Percentiles rank a stretch among this genome's conserved stretches.
These are phyloP conservation scores for Tetrastigma voinierianum DNA, from an alignment of 164 flowering plant species.

Conservation along the genomic window DNA sequence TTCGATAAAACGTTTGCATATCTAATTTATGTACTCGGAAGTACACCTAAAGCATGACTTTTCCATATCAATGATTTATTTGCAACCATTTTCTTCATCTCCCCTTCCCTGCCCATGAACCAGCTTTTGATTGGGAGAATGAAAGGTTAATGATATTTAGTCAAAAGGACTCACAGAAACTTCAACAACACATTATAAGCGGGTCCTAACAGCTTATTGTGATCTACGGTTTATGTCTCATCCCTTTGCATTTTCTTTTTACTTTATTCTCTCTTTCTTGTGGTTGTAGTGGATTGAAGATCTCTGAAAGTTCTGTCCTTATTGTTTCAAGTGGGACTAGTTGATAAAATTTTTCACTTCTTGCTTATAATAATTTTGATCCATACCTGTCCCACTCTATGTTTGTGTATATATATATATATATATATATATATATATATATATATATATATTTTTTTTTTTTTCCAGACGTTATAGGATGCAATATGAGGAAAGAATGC, in stretches of 20 bases:
- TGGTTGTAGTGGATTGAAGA: constrained; percentile 74
- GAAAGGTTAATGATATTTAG: constrained; percentile 91
- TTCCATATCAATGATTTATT: constrained; percentile 15
- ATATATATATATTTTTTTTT: too few relatives aligned
- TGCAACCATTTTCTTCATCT: constrained; percentile 78
- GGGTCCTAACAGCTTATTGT: constrained; percentile 33
- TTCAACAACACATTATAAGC: constrained; percentile 46
- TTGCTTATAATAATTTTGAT: too few relatives aligned
- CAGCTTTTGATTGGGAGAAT: constrained; percentile 99
- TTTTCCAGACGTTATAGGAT: too few relatives aligned
- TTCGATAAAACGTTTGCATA: neutral
- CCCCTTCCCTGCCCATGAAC: constrained; percentile 96
- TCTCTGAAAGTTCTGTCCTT: constrained; percentile 81
- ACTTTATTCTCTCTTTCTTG: neutral
- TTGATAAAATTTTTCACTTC: constrained; percentile 56
- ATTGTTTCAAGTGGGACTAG: constrained; percentile 86
- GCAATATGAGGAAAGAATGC: too few relatives aligned
- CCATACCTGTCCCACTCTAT: too few relatives aligned
- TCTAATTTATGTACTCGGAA: neutral
- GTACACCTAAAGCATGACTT: neutral
- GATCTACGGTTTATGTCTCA: neutral
- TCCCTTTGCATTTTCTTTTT: neutral
- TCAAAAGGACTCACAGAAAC: constrained; percentile 81
- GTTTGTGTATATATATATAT: too few relatives aligned
- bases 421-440: too few relatives aligned